Conservation (phyloP, 805 yeast genomes). For the Wickerhamomyces bovis region DNA sequence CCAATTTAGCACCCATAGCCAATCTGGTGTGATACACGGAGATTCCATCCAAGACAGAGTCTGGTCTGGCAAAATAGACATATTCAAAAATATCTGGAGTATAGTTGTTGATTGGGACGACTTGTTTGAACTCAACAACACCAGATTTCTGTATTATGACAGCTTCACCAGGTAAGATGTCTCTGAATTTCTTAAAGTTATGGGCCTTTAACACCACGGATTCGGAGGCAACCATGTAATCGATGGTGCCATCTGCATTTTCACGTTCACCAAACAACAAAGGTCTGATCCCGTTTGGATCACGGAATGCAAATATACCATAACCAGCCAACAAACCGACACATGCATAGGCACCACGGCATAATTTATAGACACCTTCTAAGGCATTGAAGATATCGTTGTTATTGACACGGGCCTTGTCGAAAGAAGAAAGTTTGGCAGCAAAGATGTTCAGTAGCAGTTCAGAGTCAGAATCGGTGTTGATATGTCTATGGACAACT, state of each 20-base stretch:
- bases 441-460: slow-evolving; percentile 86
- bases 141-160: slow-evolving; percentile 81
- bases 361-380: slow-evolving; percentile 68
- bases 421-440: slow-evolving; percentile 81
- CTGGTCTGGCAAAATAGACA: slow-evolving; percentile 97
- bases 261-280: slow-evolving; percentile 77
- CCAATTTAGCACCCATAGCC: slow-evolving; percentile 89
- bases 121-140: slow-evolving; percentile 79
- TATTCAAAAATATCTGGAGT: slow-evolving; percentile 97
- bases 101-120: slow-evolving; percentile 68
- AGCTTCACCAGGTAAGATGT: slow-evolving; percentile 92
- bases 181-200: slow-evolving; percentile 74
- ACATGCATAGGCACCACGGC: slow-evolving; percentile 98
- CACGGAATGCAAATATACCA: slow-evolving; percentile 93
- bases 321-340: slow-evolving; percentile 93
- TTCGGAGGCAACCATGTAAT: slow-evolving; percentile 94
- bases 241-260: slow-evolving; percentile 61
- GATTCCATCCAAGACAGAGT: slow-evolving; percentile 93
- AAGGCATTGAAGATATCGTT: slow-evolving; percentile 84
- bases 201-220: slow-evolving; percentile 92
- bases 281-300: slow-evolving; percentile 96
- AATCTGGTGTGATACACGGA: slow-evolving; percentile 90
- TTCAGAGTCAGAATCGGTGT: slow-evolving; percentile 96
- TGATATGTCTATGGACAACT: slow-evolving; percentile 92
- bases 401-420: slow-evolving; percentile 89